A percentile compares a stretch with the other conserved stretches of the same genome.
Conservation (phyloP, 2,329 filamentous ascomycete genomes). For the Zelopaecilomyces penicillatus region DNA sequence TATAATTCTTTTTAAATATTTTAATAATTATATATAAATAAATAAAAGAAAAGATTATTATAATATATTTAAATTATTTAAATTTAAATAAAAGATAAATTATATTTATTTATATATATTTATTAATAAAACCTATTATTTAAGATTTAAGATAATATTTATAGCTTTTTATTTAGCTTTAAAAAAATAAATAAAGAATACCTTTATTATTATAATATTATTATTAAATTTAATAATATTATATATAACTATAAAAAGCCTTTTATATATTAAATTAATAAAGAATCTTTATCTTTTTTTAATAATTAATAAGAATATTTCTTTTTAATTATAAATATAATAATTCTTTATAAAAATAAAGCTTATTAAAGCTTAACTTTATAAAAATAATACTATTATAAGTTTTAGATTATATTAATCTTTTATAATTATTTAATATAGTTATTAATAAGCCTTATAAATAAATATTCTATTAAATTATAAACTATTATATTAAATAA, state of each 20-base stretch:
- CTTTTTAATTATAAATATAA: too few species aligned
- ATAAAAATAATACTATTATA: too few species aligned
- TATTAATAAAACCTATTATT: not conserved
- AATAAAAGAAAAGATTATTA: too few species aligned
- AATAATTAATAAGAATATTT: not conserved
- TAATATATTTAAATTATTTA: not conserved
- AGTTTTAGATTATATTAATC: not conserved
- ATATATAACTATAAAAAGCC: not conserved
- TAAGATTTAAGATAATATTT: not conserved
- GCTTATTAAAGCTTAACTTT: too few species aligned
- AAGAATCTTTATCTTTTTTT: not conserved
- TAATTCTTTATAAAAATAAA: too few species aligned
- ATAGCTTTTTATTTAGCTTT: not conserved
- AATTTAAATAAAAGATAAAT: not conserved
- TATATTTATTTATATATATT: not conserved
- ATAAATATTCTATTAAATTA: not conserved
- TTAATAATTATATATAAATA: not conserved
- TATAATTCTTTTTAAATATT: not conserved
- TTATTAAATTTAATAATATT: not conserved
- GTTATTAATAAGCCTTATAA: not conserved
- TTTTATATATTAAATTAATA: not conserved
- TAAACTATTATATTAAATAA: not conserved
- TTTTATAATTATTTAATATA: not conserved
- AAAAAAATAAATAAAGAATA: not conserved
- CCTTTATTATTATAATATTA: not conserved